Evolutionary conservation across 768 basidiomycete species (phyloP), one percentile per base, ranked within the genome.

Genomic region (Leccinum longicurvipes): DNA sequence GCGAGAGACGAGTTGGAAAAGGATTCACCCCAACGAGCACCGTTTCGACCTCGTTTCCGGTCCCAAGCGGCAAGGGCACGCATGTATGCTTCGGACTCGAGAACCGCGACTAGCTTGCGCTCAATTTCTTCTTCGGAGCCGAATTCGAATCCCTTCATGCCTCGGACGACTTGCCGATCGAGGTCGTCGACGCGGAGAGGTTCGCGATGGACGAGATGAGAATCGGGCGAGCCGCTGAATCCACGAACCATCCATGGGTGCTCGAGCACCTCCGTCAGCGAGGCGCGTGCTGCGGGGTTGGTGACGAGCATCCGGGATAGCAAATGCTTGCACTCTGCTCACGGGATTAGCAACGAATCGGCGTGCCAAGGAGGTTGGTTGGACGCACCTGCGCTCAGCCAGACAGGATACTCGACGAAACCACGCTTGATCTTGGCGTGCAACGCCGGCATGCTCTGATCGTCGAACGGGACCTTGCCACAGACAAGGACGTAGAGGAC

Each of bases 341-440:
- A 34, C n/a, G 46, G 21, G 41, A 61, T 61, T 6, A 69, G 61
- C 41, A 34, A 55, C 47, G 47, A 47, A 9, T 12, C 31, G 47
- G 36, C 21, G 39, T 14, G 15, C n/a, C 27, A 23, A 46, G 17
- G 52, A 53, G 2, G 23, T 39, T 6, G 5, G 51, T n/a, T 2
- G 7, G 28, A 78, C 85, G 66, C 69, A 93, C 93, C 93, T 60
- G 89, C 83, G 63, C 90, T 94, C 15, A 98, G 77, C 97, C 97
- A 99, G 2, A 91, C 90, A 0, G 96, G 96, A 67, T 98, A 98
- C 67, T 99, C 97, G 29, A 98, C 95, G 39, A 94, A 75, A 0
- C 97, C 96, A 5, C 95, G 85, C 72, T 99, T 99, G 74, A 99
- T 99, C 76, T 98, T 99, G 24, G 97, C 97, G 69, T 98, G 97